Conservation (phyloP, 768 basidiomycete genomes). For the Artomyces pyxidatus region DNA sequence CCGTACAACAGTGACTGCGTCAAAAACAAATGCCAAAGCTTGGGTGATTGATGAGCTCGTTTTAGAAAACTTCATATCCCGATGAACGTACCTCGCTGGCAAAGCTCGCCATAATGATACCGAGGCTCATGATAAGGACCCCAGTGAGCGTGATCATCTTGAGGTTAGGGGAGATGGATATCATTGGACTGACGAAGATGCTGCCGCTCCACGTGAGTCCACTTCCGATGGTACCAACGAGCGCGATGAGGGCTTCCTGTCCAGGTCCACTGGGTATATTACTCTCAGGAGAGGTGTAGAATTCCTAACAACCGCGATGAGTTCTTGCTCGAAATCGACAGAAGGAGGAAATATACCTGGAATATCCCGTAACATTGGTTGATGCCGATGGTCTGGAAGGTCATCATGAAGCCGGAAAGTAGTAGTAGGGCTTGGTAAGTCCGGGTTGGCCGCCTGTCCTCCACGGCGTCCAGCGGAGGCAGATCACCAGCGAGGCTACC, state of each 20-base stretch:
- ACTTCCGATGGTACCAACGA: constrained; percentile 35
- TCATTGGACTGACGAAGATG: constrained; percentile 34
- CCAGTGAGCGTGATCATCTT: constrained; percentile 30
- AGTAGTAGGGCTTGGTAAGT: constrained; percentile 30
- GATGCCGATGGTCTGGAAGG: constrained; percentile 37
- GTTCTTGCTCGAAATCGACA: too few relatives aligned
- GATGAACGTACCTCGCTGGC: constrained; percentile 23
- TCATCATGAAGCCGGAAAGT: constrained; percentile 35
- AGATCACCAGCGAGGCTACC: too few relatives aligned
- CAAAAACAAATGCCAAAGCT: constrained; percentile 38
- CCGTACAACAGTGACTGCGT: constrained; percentile 36
- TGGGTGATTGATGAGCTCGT: not conserved
- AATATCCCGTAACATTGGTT: constrained; percentile 37
- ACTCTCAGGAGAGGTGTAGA: constrained; percentile 32
- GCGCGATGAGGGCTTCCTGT: constrained; percentile 33
- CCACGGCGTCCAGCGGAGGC: not conserved
- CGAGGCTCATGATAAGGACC: constrained; percentile 33
- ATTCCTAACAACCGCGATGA: constrained; percentile 24
- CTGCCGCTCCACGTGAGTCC: constrained; percentile 40
- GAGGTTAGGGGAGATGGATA: constrained; percentile 26
- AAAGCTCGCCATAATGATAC: constrained; percentile 33
- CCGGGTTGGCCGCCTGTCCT: constrained; percentile 20
- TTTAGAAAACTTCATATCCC: not conserved
- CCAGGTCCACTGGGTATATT: constrained; percentile 28
- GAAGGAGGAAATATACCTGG: constrained; percentile 24